phyloP scores from a whole-genome alignment of 768 basidiomycete species.

The Butyriboletus loyo region DNA sequence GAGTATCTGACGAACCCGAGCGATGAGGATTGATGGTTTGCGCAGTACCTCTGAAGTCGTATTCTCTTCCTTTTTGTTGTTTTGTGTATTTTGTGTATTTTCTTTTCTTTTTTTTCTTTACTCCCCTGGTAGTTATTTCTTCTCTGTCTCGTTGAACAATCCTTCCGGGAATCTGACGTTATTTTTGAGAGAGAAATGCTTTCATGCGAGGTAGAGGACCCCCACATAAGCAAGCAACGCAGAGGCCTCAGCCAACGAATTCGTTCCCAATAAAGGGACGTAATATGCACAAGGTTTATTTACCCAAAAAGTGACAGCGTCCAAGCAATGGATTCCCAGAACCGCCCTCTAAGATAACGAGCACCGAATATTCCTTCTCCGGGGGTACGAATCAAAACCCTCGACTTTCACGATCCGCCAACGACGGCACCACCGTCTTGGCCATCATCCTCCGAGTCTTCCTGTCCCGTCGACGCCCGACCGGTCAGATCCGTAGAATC shows the following conservation, averaged over 20 bases:
- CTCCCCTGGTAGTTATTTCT: slow-evolving; percentile 2
- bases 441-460: not conserved
- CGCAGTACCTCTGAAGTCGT: not conserved
- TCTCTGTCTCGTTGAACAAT: slow-evolving; percentile 2
- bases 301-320: no score
- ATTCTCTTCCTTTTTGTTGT: not conserved
- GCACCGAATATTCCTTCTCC: not conserved
- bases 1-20: slow-evolving; percentile 66
- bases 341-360: not conserved
- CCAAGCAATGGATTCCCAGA: no score
- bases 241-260: no score
- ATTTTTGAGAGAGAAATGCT: not conserved
- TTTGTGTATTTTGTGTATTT: slow-evolving; percentile 18
- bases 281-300: no score
- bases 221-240: no score
- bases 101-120: not conserved
- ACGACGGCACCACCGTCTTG: not conserved
- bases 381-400: not conserved
- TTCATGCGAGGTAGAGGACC: no score
- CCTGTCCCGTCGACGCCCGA: not conserved
- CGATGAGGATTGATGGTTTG: slow-evolving; percentile 56
- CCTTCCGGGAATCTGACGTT: not conserved
- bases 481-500: slow-evolving; percentile 36
- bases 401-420: not conserved
- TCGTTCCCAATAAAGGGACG: no score